phyloP scores from a whole-genome alignment of 192 early-diverging fungal species.

The Gigaspora rosea region DNA sequence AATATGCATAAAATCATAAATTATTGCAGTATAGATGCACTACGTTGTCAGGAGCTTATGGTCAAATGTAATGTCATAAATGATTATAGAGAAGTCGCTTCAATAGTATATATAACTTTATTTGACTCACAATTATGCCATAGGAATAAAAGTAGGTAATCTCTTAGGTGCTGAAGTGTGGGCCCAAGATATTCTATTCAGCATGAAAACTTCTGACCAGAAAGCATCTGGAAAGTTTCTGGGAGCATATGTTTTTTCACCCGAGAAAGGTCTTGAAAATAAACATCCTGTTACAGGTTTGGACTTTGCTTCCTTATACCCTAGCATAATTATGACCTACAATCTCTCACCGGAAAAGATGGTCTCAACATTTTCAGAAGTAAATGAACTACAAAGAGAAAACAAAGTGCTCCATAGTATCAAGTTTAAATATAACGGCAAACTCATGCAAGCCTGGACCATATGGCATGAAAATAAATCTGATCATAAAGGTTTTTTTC shows the following conservation, averaged over 20 bases:
- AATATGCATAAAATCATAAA: neutral
- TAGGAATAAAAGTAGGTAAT: conserved; percentile 17
- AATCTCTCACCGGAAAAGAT: conserved; percentile 22
- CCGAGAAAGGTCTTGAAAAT: conserved; percentile 1
- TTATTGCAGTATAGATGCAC: conserved; percentile 9
- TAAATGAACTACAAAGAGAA: neutral
- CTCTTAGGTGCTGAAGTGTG: conserved; percentile 10
- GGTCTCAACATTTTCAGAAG: neutral
- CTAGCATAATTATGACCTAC: conserved; percentile 2
- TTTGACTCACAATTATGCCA: conserved; percentile 1
- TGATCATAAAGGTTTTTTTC: no score
- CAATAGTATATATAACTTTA: neutral
- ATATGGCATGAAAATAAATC: neutral
- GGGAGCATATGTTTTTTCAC: neutral
- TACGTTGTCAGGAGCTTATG: conserved; percentile 1
- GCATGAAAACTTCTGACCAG: neutral
- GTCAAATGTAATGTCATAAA: conserved; percentile 24
- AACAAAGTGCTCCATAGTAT: neutral
- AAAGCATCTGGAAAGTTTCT: neutral
- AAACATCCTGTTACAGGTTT: neutral
- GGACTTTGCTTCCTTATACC: conserved; percentile 12
- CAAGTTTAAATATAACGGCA: neutral
- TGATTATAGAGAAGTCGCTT: conserved; percentile 8
- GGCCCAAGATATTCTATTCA: neutral
- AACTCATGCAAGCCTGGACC: neutral